Percentiles rank a stretch among this genome's conserved stretches.
Evolutionary conservation across 495 filamentous ascomycete genomes (phyloP).

Genomic region (Penicillium turbatum): DNA sequence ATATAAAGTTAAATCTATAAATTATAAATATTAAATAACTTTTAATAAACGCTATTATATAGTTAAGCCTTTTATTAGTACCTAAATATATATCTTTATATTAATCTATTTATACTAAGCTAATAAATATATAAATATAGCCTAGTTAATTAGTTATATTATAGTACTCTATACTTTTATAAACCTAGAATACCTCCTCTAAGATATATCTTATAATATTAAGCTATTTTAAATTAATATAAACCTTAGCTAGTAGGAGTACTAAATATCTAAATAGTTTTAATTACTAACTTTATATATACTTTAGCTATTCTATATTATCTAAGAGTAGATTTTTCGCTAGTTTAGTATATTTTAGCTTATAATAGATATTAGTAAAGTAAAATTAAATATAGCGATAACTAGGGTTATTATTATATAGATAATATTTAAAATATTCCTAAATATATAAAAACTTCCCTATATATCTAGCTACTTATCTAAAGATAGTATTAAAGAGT

Average conservation of each 20-base stretch:
- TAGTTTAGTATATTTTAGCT: background rate
- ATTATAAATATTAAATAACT: background rate
- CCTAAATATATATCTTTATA: background rate
- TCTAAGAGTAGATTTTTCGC: background rate
- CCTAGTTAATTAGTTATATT: background rate
- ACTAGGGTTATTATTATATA: background rate
- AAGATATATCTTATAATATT: background rate
- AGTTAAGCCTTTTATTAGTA: background rate
- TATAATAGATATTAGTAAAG: background rate
- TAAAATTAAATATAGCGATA: background rate
- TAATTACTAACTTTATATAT: background rate
- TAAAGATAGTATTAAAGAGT: no score
- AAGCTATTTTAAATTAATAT: background rate
- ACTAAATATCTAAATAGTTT: background rate
- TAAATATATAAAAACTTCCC: background rate
- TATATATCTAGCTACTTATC: background rate
- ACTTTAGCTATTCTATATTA: background rate
- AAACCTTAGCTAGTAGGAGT: background rate
- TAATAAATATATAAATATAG: background rate
- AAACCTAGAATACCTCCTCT: background rate
- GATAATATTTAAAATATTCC: background rate
- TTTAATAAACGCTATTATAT: background rate
- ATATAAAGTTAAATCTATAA: background rate
- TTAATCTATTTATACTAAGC: background rate
- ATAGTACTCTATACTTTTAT: background rate